These are phyloP conservation scores for Artemisia argyi DNA, from an alignment of 129 eudicot species.

Conservation along the genomic window DNA sequence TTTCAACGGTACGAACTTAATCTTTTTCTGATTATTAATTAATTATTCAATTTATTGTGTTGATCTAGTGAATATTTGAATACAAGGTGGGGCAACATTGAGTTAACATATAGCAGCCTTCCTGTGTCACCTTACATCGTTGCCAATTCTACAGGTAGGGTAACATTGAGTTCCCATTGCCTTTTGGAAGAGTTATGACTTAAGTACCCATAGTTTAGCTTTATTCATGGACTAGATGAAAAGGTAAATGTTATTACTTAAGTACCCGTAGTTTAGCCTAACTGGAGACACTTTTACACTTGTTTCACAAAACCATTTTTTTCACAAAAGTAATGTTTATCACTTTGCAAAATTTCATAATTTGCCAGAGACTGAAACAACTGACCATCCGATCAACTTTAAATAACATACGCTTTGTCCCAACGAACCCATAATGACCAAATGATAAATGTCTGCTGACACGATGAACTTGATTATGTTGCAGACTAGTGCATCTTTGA, in stretches of 20 bases:
- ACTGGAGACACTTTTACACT: not conserved
- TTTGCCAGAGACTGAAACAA: not conserved
- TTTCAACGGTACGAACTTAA: too few relatives aligned
- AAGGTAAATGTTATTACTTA: conserved; percentile 50
- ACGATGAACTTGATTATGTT: conserved; percentile 19
- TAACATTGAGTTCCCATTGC: conserved; percentile 91
- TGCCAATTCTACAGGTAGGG: conserved; percentile 70
- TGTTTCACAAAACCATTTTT: not conserved
- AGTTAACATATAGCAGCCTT: not conserved
- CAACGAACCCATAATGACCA: not conserved
- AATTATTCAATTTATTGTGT: too few relatives aligned
- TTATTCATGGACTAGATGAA: conserved; percentile 95
- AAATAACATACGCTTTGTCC: not conserved
- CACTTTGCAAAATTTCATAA: not conserved
- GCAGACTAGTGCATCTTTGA: conserved; percentile 99
- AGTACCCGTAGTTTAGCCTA: not conserved
- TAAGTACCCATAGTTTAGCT: too few relatives aligned
- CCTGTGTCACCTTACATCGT: conserved; percentile 18
- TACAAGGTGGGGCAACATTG: too few relatives aligned
- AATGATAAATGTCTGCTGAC: conserved; percentile 1
- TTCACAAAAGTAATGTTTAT: not conserved
- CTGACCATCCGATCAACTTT: not conserved
- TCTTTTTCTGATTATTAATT: too few relatives aligned
- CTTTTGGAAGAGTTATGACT: conserved; percentile 97
- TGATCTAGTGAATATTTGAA: too few relatives aligned